Conservation (phyloP, 2,329 filamentous ascomycete genomes). For the Phialophora tarda region DNA sequence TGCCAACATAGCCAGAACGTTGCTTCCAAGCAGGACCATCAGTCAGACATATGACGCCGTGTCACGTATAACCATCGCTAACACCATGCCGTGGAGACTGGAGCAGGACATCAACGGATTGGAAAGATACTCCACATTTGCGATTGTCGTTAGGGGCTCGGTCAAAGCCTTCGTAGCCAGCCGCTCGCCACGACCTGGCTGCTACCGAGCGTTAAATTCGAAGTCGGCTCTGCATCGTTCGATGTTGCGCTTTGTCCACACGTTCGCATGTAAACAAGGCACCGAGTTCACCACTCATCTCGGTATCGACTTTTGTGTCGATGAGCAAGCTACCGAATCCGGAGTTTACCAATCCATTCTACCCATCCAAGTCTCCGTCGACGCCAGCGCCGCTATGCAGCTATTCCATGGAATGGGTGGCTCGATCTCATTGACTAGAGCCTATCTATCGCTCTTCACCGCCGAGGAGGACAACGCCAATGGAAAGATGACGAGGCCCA, state of each 20-base stretch:
- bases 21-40: slow-evolving; percentile 61
- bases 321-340: slow-evolving; percentile 49
- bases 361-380: slow-evolving; percentile 73
- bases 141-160: slow-evolving; percentile 67
- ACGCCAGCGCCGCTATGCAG: slow-evolving; percentile 69
- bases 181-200: slow-evolving; percentile 63
- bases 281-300: slow-evolving; percentile 69
- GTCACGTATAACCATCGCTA: slow-evolving; percentile 60
- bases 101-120: slow-evolving; percentile 69
- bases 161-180: slow-evolving; percentile 72
- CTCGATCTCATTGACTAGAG: slow-evolving; percentile 46
- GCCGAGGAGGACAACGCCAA: slow-evolving; percentile 28
- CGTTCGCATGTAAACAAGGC: slow-evolving; percentile 42
- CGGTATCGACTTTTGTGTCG: slow-evolving; percentile 73
- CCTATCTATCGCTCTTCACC: slow-evolving; percentile 59
- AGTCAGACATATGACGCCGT: slow-evolving; percentile 63
- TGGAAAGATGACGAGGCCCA: slow-evolving; percentile 3
- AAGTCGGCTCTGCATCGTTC: slow-evolving; percentile 61
- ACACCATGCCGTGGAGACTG: slow-evolving; percentile 65
- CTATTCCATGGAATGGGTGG: slow-evolving; percentile 58
- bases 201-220: slow-evolving; percentile 65
- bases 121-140: slow-evolving; percentile 71
- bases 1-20: slow-evolving; percentile 62
- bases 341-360: slow-evolving; percentile 53
- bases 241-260: slow-evolving; percentile 63